phyloP scores from a whole-genome alignment of 1,139 yeast genomes.

The Candida freyschussii region DNA sequence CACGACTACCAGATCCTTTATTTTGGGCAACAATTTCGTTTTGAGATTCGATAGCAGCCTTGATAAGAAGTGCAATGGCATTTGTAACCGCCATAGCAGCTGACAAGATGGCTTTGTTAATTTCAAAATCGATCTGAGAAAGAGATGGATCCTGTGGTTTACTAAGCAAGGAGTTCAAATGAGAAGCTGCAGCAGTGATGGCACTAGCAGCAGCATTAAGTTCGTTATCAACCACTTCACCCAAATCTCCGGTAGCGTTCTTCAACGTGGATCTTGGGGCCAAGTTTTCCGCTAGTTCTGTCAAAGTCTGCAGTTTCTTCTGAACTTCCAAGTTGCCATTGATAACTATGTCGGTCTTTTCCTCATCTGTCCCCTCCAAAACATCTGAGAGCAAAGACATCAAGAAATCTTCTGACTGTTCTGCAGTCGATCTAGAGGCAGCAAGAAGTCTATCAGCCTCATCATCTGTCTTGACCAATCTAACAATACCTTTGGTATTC shows the following conservation, averaged over 20 bases:
- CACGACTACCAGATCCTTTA: constrained; percentile 58
- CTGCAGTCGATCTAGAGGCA: constrained; percentile 54
- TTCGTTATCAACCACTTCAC: constrained; percentile 66
- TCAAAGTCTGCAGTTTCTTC: constrained; percentile 57
- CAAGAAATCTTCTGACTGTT: constrained; percentile 59
- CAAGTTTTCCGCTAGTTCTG: constrained; percentile 52
- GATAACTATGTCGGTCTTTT: constrained; percentile 71
- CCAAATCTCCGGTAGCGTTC: constrained; percentile 46
- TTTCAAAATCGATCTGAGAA: constrained; percentile 58
- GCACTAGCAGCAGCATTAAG: constrained; percentile 69
- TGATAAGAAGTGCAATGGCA: constrained; percentile 68
- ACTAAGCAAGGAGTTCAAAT: constrained; percentile 49
- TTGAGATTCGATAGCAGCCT: constrained; percentile 79
- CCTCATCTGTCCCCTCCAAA: constrained; percentile 53
- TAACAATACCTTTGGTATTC: constrained; percentile 65
- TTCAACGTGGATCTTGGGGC: constrained; percentile 35
- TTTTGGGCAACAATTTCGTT: constrained; percentile 75
- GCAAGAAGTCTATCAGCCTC: constrained; percentile 49
- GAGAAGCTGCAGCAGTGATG: constrained; percentile 61
- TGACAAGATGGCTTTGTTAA: constrained; percentile 71
- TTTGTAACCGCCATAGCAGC: constrained; percentile 82
- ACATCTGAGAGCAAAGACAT: constrained; percentile 51
- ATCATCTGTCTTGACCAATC: constrained; percentile 44
- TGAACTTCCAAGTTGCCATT: constrained; percentile 73
- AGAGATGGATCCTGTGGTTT: constrained; percentile 48